Base-by-base conservation (phyloP, 257 asterid genomes). In the Thymus mandschuricus region DNA sequence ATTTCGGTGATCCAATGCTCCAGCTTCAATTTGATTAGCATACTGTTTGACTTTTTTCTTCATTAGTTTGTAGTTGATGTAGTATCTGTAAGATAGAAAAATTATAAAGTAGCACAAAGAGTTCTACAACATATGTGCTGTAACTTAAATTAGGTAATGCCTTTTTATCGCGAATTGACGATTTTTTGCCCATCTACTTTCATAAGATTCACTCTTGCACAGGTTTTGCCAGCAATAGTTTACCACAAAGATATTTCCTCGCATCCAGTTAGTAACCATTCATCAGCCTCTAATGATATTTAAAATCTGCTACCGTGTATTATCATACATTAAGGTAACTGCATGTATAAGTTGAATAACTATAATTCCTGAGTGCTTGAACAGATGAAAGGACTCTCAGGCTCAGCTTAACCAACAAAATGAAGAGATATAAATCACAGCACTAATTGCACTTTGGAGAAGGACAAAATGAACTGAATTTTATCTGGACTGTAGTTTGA, bases 11-110 rank as follows among this genome's bases (percentile, higher is more conserved):
- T 86, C 89, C 59, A 93, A 71, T 65, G 86, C 83, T 66, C 95
- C 91, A 65, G 80, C 70, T 83, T 87, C 84, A 69, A 86, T 89
- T 80, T 93, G 98, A 73, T 79, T 82, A 66, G 84, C 52, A 45
- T 93, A 93, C 74, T 91, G 96, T 79, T 83, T 93, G 55, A 93
- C 96, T 52, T 73, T 93, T 78, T 87, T 93, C 96, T 93, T 93
- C 97, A 93, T 91, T 65, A 91, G 48, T 82, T 93, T 93, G 96
- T 93, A 93, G 85, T 92, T 94, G 92, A 94, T 89, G 73, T 94
- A 94, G 84, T 92, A 91, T 80, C 99, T 94, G 61, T 9, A 76
- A 41, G 38, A 33, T 29, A 51, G 10, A 75, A 69, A 72, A 80
- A 62, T 1, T n/a, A 43, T 55, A 66, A 52, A 76, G 50, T 50